phyloP scores from a whole-genome alignment of 305 asterid species.

The Fraxinus velutina region DNA sequence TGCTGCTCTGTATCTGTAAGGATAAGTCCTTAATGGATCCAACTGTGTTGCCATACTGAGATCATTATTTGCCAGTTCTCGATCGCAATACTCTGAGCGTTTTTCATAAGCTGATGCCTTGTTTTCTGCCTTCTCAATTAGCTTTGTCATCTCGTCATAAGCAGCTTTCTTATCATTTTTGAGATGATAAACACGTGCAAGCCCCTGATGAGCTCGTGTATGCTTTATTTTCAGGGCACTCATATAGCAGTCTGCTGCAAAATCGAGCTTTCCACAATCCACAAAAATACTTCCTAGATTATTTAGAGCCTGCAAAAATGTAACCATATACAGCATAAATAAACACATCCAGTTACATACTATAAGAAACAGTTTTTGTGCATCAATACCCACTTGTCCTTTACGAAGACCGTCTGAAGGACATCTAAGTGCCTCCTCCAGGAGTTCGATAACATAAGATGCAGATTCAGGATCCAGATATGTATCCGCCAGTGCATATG shows the following conservation, averaged over 20 bases:
- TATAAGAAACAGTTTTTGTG: neutral
- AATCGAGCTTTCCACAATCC: constrained; percentile 69
- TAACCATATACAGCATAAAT: neutral
- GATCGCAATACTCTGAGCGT: constrained; percentile 83
- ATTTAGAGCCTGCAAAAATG: constrained; percentile 65
- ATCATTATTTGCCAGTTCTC: constrained; percentile 84
- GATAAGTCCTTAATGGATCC: constrained; percentile 86
- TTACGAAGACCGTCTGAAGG: constrained; percentile 92
- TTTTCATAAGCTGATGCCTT: constrained; percentile 93
- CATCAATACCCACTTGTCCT: constrained; percentile 67
- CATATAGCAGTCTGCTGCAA: constrained; percentile 75
- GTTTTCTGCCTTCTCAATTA: constrained; percentile 72
- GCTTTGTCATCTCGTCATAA: constrained; percentile 88
- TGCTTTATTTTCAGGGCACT: constrained; percentile 83
- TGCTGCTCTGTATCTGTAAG: constrained; percentile 87
- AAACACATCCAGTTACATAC: neutral
- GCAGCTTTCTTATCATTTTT: constrained; percentile 73
- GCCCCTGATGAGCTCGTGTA: constrained; percentile 85
- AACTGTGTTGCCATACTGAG: constrained; percentile 68
- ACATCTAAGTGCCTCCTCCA: constrained; percentile 90
- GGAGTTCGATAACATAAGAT: constrained; percentile 59
- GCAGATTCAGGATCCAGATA: constrained; percentile 61
- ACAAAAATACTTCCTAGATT: constrained; percentile 73
- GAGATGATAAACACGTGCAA: constrained; percentile 83
- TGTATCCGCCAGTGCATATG: constrained; percentile 67